phyloP scores from a whole-genome alignment of 2,329 filamentous ascomycete species.

The Talaromyces amestolkiae region DNA sequence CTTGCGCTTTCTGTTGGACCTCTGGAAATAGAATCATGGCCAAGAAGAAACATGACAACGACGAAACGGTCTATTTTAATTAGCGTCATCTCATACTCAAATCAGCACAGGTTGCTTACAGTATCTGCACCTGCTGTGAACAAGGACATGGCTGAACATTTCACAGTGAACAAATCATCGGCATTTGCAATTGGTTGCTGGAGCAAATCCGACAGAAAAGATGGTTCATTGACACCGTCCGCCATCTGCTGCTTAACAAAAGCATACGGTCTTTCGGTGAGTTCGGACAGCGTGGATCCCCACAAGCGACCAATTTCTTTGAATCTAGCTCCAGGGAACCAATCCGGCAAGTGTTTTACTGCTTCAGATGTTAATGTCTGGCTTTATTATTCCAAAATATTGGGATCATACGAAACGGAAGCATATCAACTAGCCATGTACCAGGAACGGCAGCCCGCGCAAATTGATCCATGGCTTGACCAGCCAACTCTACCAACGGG shows the following conservation, averaged over 20 bases:
- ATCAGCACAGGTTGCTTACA: slow-evolving; percentile 23
- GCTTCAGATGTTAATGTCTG: background rate
- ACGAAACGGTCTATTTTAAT: slow-evolving; percentile 40
- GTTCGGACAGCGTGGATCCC: slow-evolving; percentile 31
- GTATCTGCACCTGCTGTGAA: slow-evolving; percentile 47
- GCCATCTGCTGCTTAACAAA: slow-evolving; percentile 44
- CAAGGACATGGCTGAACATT: slow-evolving; percentile 45
- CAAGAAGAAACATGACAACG: slow-evolving; percentile 47
- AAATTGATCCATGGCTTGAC: slow-evolving; percentile 42
- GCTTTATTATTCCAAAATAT: background rate
- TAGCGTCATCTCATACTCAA: background rate
- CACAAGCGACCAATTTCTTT: slow-evolving; percentile 43
- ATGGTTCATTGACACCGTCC: slow-evolving; percentile 31
- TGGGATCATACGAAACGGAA: slow-evolving; percentile 40
- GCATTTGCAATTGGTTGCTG: slow-evolving; percentile 32
- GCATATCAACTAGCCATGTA: slow-evolving; percentile 46
- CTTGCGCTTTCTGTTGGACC: slow-evolving; percentile 51
- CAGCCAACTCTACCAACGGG: slow-evolving; percentile 45
- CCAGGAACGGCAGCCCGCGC: slow-evolving; percentile 42
- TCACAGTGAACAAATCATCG: slow-evolving; percentile 36
- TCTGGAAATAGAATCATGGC: slow-evolving; percentile 54
- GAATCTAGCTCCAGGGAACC: slow-evolving; percentile 48
- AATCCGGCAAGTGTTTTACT: slow-evolving; percentile 45
- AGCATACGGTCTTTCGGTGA: slow-evolving; percentile 42
- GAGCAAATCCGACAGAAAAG: slow-evolving; percentile 40